Evolutionary conservation across 1,284 basidiomycete genomes (phyloP).

Genomic region (Trametes pubescens): DNA sequence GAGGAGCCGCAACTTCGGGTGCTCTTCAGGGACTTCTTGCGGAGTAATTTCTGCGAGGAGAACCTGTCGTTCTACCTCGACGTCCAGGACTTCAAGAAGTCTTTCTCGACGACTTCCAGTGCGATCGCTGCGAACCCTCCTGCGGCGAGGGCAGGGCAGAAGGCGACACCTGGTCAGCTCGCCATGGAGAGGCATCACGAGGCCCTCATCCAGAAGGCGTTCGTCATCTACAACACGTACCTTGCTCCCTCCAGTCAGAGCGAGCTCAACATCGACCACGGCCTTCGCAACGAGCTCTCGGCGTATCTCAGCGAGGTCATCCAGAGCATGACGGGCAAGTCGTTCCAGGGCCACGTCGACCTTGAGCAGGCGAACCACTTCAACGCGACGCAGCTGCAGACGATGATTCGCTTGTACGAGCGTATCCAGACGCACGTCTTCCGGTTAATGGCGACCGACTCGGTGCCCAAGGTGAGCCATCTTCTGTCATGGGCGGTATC

Average conservation of each 20-base stretch:
- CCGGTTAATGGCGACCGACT: conserved; percentile 97
- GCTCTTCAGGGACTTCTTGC: conserved; percentile 94
- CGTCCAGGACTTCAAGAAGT: conserved; percentile 95
- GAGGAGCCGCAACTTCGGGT: conserved; percentile 91
- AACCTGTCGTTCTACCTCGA: conserved; percentile 98
- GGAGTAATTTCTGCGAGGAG: conserved; percentile 97
- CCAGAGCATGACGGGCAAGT: conserved; percentile 75
- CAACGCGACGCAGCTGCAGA: conserved; percentile 95
- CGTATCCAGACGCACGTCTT: conserved; percentile 98
- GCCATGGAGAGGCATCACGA: conserved; percentile 99
- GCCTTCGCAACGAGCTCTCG: conserved; percentile 92
- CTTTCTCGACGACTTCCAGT: conserved; percentile 94
- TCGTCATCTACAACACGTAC: conserved; percentile 94
- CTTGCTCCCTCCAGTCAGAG: conserved; percentile 94
- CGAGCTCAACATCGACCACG: conserved; percentile 99
- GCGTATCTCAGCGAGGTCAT: conserved; percentile 92
- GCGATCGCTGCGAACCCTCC: conserved; percentile 72
- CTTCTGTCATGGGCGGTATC: conserved; percentile 6
- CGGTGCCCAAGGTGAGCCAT: conserved; percentile 85
- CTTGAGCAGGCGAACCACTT: conserved; percentile 79
- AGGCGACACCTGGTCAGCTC: conserved; percentile 75
- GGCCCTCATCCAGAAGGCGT: conserved; percentile 92
- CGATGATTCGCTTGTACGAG: conserved; percentile 93
- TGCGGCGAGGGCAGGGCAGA: conserved; percentile 47
- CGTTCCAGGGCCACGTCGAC: conserved; percentile 80